A percentile compares a stretch with the other conserved stretches of the same genome.
These are phyloP conservation scores for Neckera pumila DNA, from an alignment of 225 moss, liverwort and hornwort genomes.

Conservation along the genomic window DNA sequence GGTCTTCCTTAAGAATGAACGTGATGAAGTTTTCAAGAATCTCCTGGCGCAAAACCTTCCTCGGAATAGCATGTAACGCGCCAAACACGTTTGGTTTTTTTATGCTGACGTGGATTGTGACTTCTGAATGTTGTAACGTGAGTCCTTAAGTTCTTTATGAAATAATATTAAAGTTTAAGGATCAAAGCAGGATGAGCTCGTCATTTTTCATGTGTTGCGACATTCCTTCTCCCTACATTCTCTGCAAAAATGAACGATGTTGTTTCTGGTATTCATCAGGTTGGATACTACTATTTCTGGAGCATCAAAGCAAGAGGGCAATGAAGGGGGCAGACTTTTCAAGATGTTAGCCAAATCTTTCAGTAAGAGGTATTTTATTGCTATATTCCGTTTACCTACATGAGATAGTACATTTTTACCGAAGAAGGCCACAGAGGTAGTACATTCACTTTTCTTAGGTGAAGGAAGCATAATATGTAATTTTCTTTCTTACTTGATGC, in stretches of 20 bases:
- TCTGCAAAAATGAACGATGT: neutral
- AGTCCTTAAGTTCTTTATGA: neutral
- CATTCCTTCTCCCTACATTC: neutral
- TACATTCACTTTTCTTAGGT: neutral
- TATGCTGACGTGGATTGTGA: neutral
- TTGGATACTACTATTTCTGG: constrained; percentile 97
- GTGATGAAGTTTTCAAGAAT: constrained; percentile 98
- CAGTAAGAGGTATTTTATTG: constrained; percentile 58
- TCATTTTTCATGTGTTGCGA: neutral
- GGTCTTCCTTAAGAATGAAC: constrained; percentile 90
- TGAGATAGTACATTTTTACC: too few relatives aligned
- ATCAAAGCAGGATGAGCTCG: neutral
- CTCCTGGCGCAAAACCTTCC: constrained; percentile 87
- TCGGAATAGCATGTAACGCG: constrained; percentile 83
- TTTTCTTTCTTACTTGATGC: neutral
- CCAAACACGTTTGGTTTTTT: neutral
- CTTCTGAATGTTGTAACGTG: neutral
- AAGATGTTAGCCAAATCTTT: constrained; percentile 98
- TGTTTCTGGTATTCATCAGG: constrained; percentile 26
- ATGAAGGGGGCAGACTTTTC: constrained; percentile 83
- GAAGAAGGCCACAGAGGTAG: too few relatives aligned
- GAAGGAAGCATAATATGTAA: neutral
- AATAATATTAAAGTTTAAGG: neutral
- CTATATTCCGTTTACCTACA: neutral
- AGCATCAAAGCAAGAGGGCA: constrained; percentile 78